These are phyloP conservation scores for Aegle marmelos DNA, from an alignment of 345 rosid species.

Conservation along the genomic window DNA sequence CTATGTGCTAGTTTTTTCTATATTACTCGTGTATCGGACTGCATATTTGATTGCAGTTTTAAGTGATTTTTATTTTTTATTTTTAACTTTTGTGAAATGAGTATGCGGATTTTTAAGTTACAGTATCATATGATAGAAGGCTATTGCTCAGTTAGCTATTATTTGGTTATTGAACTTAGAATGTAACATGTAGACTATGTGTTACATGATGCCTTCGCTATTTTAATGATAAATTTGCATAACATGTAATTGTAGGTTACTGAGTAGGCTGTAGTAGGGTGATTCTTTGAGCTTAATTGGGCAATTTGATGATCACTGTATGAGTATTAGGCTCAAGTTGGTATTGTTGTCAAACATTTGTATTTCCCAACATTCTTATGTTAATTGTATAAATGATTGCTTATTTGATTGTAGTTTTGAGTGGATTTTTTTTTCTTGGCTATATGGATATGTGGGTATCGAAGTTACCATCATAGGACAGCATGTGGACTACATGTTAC, in stretches of 20 bases:
- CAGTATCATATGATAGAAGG: too few relatives aligned
- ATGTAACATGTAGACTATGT: neutral
- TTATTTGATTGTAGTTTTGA: too few relatives aligned
- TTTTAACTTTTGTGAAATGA: too few relatives aligned
- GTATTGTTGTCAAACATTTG: conserved; percentile 5
- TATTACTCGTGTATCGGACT: neutral
- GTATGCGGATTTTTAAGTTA: too few relatives aligned
- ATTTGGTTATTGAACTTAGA: neutral
- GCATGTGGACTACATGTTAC: neutral
- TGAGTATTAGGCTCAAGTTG: neutral
- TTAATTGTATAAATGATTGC: neutral
- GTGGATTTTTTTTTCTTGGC: neutral
- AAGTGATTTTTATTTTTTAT: too few relatives aligned
- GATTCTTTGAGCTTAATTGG: neutral
- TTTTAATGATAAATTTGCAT: neutral
- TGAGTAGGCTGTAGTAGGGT: neutral
- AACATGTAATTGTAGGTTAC: neutral
- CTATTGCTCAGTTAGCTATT: neutral
- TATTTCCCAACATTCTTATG: conserved; percentile 6
- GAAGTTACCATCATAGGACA: too few relatives aligned
- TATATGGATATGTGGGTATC: too few relatives aligned
- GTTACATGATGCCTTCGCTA: neutral
- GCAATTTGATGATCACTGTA: neutral
- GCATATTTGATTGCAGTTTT: too few relatives aligned
- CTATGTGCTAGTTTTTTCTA: neutral